Evolutionary conservation across 1,139 yeast genomes (phyloP).

Genomic region (Zygosaccharomyces pseudobailii): DNA sequence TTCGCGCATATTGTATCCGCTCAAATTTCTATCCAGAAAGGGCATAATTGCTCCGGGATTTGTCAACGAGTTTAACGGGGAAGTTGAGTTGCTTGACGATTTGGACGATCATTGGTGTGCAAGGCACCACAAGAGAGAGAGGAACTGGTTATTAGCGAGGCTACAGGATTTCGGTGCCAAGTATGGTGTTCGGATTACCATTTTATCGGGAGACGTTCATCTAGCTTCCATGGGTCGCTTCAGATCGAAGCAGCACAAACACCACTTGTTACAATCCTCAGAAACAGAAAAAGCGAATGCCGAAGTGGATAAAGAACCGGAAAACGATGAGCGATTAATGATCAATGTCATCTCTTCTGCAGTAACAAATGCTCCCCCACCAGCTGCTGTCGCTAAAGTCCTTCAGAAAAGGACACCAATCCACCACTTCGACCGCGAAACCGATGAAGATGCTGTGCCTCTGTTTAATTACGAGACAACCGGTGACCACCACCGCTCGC

Average conservation of each 20-base stretch:
- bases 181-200: conserved; percentile 68
- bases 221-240: conserved; percentile 79
- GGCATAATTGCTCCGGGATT: conserved; percentile 65
- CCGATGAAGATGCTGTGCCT: conserved; percentile 79
- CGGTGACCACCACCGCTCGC: conserved; percentile 46
- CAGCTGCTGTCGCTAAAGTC: conserved; percentile 73
- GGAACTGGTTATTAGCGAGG: conserved; percentile 55
- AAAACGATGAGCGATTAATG: conserved; percentile 69
- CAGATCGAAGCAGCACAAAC: conserved; percentile 52
- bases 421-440: conserved; percentile 58
- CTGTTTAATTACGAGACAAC: conserved; percentile 61
- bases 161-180: conserved; percentile 60
- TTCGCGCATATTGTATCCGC: conserved; percentile 57
- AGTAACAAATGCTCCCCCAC: conserved; percentile 89
- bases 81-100: conserved; percentile 85
- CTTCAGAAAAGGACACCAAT: conserved; percentile 59
- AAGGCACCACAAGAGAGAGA: conserved; percentile 69
- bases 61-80: conserved; percentile 88
- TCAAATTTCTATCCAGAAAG: conserved; percentile 61
- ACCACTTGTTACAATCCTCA: conserved; percentile 34
- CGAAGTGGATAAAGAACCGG: conserved; percentile 47
- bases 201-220: conserved; percentile 91
- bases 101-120: conserved; percentile 97
- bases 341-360: conserved; percentile 86
- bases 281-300: conserved; percentile 39